Evolutionary conservation across 176 grass and related monocot genomes (phyloP).

Genomic region (Oryza meridionalis): DNA sequence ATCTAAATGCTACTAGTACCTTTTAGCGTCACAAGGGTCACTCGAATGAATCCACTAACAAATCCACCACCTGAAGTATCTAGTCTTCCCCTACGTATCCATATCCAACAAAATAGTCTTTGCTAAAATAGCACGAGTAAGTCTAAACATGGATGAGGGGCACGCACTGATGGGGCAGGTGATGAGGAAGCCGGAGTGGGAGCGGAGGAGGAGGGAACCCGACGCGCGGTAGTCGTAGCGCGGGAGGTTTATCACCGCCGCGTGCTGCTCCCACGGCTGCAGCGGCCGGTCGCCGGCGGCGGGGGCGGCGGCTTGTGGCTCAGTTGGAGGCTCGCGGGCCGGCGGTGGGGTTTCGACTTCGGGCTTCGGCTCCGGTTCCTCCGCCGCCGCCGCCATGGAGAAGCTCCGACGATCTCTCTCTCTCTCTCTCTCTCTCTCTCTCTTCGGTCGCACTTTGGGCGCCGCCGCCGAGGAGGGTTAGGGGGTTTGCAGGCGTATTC

Average conservation of each 20-base stretch:
- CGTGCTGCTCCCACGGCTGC: conserved; percentile 87
- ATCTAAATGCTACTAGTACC: background rate
- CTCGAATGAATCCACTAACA: conserved; percentile 17
- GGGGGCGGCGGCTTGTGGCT: conserved; percentile 5
- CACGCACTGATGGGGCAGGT: conserved; percentile 94
- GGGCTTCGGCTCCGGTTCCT: conserved; percentile 8
- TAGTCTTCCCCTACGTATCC: background rate
- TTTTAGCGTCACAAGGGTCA: background rate
- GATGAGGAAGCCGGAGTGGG: conserved; percentile 95
- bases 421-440: conserved; percentile 1
- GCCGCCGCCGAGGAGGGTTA: background rate
- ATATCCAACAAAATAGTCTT: background rate
- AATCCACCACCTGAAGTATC: background rate
- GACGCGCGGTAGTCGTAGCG: conserved; percentile 87
- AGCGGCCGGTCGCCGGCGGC: conserved; percentile 33
- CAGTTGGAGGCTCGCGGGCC: conserved; percentile 23
- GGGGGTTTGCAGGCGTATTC: background rate
- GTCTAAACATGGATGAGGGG: background rate
- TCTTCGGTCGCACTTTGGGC: background rate
- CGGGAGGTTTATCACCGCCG: conserved; percentile 84
- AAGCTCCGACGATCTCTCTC: background rate
- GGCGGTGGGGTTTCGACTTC: conserved; percentile 8
- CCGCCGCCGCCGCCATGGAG: conserved; percentile 49
- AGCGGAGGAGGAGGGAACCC: conserved; percentile 66
- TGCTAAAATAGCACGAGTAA: background rate